These are phyloP conservation scores for Metschnikowia picachoensis DNA, from an alignment of 805 yeast genomes.

Conservation along the genomic window DNA sequence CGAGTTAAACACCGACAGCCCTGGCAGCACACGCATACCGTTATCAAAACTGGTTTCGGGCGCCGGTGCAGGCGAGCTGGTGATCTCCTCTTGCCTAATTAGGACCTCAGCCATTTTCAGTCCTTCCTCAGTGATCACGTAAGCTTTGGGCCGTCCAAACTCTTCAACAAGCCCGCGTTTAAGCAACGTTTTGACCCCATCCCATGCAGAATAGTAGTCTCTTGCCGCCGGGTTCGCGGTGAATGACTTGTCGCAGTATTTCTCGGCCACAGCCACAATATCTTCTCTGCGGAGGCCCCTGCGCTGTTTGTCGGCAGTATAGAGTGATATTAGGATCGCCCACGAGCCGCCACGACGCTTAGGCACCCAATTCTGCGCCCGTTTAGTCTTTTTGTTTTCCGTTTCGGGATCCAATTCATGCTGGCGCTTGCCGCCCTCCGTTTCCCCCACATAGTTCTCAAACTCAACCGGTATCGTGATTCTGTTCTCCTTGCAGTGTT, in stretches of 20 bases:
- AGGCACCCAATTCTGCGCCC: constrained; percentile 54
- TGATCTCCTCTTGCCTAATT: constrained; percentile 41
- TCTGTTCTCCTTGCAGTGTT: constrained; percentile 56
- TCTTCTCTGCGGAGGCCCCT: constrained; percentile 64
- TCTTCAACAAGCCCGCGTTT: constrained; percentile 55
- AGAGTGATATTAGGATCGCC: constrained; percentile 66
- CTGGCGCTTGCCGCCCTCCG: constrained; percentile 14
- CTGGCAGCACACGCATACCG: constrained; percentile 28
- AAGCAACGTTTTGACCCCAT: constrained; percentile 57
- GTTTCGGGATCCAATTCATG: constrained; percentile 13
- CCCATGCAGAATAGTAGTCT: constrained; percentile 76
- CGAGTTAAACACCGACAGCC: constrained; percentile 8
- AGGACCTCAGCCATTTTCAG: constrained; percentile 55
- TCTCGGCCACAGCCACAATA: constrained; percentile 50
- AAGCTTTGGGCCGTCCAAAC: constrained; percentile 57
- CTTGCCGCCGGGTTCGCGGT: constrained; percentile 54
- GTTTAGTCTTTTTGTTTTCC: constrained; percentile 3
- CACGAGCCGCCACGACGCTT: constrained; percentile 76
- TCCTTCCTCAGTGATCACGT: constrained; percentile 69
- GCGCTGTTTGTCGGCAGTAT: constrained; percentile 42
- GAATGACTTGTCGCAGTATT: constrained; percentile 57
- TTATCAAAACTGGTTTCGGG: constrained; percentile 34
- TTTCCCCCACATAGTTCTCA: constrained; percentile 10
- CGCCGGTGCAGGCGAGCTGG: constrained; percentile 19
- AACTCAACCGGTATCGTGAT: constrained; percentile 41